Evolutionary conservation across 116 monocot genomes (phyloP).

Genomic region (Posidonia oceanica): DNA sequence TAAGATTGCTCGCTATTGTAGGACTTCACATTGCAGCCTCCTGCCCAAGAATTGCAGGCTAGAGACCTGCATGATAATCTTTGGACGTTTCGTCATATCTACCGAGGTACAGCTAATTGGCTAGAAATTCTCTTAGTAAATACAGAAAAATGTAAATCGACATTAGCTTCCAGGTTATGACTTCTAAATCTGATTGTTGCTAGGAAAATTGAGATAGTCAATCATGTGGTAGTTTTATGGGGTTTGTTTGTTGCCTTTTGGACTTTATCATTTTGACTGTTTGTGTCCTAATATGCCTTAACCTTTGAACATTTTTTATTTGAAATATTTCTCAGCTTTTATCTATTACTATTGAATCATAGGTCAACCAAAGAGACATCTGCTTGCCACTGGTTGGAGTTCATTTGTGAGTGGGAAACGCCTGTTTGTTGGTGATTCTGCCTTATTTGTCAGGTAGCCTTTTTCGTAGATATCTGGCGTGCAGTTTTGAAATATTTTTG

Average conservation of each 20-base stretch:
- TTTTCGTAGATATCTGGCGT: neutral
- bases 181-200: too few relatives aligned
- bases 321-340: too few relatives aligned
- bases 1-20: constrained; percentile 5
- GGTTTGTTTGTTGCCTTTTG: neutral
- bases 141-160: too few relatives aligned
- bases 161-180: too few relatives aligned
- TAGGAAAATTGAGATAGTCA: too few relatives aligned
- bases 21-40: constrained; percentile 90
- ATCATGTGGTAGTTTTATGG: too few relatives aligned
- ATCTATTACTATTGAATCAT: neutral
- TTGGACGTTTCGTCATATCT: constrained; percentile 92
- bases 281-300: neutral
- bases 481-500: neutral
- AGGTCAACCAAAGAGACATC: constrained; percentile 83
- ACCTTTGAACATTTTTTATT: too few relatives aligned
- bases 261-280: neutral
- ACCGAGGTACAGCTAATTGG: constrained; percentile 38
- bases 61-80: constrained; percentile 74
- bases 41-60: constrained; percentile 91
- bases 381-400: constrained; percentile 85
- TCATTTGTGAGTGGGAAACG: constrained; percentile 69
- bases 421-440: constrained; percentile 71
- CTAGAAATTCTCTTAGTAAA: neutral
- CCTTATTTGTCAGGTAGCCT: constrained; percentile 64